Evolutionary conservation across 1,284 basidiomycete species (phyloP), one percentile per base, ranked within the genome.

Genomic region (Ganoderma lingzhi): DNA sequence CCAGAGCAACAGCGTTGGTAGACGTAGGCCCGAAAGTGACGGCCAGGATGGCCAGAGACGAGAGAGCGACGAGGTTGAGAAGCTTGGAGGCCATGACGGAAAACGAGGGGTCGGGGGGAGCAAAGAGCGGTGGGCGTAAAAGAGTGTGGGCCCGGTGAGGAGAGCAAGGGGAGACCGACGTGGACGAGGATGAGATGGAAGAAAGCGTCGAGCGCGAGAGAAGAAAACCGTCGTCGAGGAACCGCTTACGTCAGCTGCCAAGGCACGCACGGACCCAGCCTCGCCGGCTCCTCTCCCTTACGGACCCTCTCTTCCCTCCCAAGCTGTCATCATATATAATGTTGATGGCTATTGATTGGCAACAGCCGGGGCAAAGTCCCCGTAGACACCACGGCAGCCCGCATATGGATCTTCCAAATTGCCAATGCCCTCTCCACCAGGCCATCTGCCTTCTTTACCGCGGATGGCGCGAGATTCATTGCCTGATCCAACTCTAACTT

Each of bases 41-140:
- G 63, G 86, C 83, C 70, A 93, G 70, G 71, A 92, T 74, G 41
- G 88, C 87, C 60, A 93, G 77, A 19, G 89, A 84, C 30, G 87
- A 82, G 60, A 92, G 73, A 28, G 88, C 84, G 70, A 93, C 63
- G 69, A 93, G 79, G 75, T 87, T 87, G 75, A 90, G 71, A 62
- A 90, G 76, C 73, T 86, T 90, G 72, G 84, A 73, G 65, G 87
- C 84, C 89, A 92, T 92, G 70, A 59, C 74, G 66, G 62, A 70
- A 17, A 53, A 65, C 9, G 70, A 63, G 64, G 72, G 72, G 45
- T 71, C 67, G 68, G 62, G 41, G 56, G 44, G 71, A 30, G 71
- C 67, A 76, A 75, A 10, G 77, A 75, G 65, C 62, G 76, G 70
- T 39, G 67, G 74, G 73, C 71, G 74, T 63, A 66, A 76, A 79